Conservation (phyloP, 805 yeast species). For the Wickerhamomyces alni region DNA sequence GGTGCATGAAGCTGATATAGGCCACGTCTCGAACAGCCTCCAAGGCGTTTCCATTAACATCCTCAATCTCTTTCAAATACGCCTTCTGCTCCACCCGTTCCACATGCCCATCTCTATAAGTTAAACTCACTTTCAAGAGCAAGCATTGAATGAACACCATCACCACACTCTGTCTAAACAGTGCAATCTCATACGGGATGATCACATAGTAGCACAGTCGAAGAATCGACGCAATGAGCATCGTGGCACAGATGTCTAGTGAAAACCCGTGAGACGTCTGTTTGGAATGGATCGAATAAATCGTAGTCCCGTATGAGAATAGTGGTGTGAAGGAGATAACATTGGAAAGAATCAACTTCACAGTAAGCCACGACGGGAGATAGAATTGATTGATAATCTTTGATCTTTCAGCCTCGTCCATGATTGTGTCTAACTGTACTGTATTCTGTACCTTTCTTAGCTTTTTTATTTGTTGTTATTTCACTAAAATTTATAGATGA, state of each 20-base stretch:
- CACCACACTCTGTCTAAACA: constrained; percentile 72
- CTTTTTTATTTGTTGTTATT: too few relatives aligned
- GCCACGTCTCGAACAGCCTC: constrained; percentile 7
- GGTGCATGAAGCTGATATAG: constrained; percentile 26
- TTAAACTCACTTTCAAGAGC: constrained; percentile 56
- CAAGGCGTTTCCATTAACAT: constrained; percentile 5
- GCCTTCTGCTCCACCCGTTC: too few relatives aligned
- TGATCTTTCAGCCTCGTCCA: not conserved
- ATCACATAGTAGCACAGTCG: constrained; percentile 73
- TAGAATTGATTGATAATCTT: constrained; percentile 33
- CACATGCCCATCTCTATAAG: constrained; percentile 25
- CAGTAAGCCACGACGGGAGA: constrained; percentile 44
- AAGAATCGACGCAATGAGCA: constrained; percentile 71
- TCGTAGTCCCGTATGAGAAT: constrained; percentile 81
- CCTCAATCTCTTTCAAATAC: not conserved
- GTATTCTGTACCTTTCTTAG: too few relatives aligned
- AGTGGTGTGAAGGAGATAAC: constrained; percentile 78
- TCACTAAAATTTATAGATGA: too few relatives aligned
- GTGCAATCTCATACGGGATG: constrained; percentile 74
- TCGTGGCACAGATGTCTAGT: constrained; percentile 88
- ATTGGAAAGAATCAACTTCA: constrained; percentile 54
- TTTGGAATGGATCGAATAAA: constrained; percentile 56
- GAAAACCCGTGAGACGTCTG: constrained; percentile 77
- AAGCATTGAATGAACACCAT: constrained; percentile 78
- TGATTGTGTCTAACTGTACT: too few relatives aligned